A percentile compares a stretch with the other conserved stretches of the same genome.
Conservation (phyloP, 345 rosid genomes). For the Bruguiera sexangula region DNA sequence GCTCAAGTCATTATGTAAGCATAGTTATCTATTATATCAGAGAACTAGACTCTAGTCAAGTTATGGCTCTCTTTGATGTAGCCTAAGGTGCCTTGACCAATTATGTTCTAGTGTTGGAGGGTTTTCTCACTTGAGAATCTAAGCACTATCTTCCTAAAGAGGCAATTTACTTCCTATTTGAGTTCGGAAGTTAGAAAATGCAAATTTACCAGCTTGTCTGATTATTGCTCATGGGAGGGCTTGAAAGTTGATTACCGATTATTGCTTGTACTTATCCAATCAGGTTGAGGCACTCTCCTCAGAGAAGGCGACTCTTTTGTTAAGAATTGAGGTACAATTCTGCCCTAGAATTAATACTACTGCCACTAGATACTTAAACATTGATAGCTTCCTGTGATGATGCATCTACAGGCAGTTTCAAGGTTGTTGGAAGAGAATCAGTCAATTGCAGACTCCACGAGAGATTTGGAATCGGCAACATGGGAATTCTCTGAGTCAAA, state of each 20-base stretch:
- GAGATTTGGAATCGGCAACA: slow-evolving; percentile 63
- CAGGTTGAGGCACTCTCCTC: slow-evolving; percentile 94
- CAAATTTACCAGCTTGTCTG: background rate
- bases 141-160: no score
- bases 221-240: background rate
- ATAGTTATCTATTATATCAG: no score
- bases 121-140: no score
- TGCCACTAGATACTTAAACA: background rate
- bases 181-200: no score
- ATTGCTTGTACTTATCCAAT: slow-evolving; percentile 5
- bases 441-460: slow-evolving; percentile 34
- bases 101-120: no score
- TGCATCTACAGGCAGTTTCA: slow-evolving; percentile 56
- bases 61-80: no score
- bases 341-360: background rate
- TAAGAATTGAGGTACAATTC: slow-evolving; percentile 78
- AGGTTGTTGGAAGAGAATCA: slow-evolving; percentile 70
- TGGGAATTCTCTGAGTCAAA: slow-evolving; percentile 54
- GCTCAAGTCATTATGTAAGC: no score
- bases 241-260: background rate
- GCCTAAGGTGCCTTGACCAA: no score
- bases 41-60: no score
- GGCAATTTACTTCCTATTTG: no score
- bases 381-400: background rate
- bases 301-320: slow-evolving; percentile 73